Conservation (phyloP, 441 rosid species). For the Gossypium trilobum region DNA sequence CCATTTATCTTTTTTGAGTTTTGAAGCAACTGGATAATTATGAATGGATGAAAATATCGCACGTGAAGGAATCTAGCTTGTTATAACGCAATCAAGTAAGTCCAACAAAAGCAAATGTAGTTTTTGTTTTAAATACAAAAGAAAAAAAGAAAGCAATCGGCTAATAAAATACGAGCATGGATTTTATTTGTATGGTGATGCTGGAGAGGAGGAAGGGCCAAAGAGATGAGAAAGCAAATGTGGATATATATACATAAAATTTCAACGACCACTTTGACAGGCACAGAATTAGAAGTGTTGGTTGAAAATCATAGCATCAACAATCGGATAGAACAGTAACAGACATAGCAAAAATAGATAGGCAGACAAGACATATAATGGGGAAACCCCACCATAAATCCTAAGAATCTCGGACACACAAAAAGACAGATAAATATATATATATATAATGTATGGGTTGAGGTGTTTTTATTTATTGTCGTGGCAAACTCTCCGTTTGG, state of each 20-base stretch:
- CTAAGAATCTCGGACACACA: too few relatives aligned
- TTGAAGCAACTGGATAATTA: neutral
- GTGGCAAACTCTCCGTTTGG: too few relatives aligned
- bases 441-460: too few relatives aligned
- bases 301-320: constrained; percentile 8
- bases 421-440: too few relatives aligned
- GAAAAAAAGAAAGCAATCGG: too few relatives aligned
- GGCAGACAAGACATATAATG: neutral
- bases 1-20: neutral
- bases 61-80: neutral
- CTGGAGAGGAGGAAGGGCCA: neutral
- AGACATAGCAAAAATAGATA: neutral
- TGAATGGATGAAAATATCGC: neutral
- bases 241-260: too few relatives aligned
- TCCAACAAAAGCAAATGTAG: neutral
- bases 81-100: too few relatives aligned
- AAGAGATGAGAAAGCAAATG: neutral
- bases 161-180: neutral
- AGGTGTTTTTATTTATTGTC: too few relatives aligned
- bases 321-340: constrained; percentile 1
- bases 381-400: neutral
- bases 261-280: neutral
- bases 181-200: neutral
- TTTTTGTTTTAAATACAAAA: neutral
- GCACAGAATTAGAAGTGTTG: neutral